These are phyloP conservation scores for Fagopyrum esculentum DNA, from an alignment of 148 eudicot species.

Conservation along the genomic window DNA sequence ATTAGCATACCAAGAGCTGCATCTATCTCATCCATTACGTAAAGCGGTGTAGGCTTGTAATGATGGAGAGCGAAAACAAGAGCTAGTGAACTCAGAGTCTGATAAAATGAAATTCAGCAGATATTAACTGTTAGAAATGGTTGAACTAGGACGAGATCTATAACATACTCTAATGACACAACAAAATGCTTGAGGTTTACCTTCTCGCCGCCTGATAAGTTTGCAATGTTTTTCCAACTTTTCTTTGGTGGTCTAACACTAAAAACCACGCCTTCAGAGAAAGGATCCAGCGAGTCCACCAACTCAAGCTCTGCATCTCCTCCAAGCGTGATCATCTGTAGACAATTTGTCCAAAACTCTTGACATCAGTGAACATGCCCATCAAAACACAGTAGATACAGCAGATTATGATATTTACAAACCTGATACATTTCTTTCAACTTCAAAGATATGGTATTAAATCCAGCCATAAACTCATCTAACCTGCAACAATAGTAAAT, in stretches of 20 bases:
- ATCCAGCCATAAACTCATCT: conserved; percentile 98
- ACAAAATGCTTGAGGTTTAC: conserved; percentile 24
- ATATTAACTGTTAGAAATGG: neutral
- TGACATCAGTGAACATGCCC: conserved; percentile 7
- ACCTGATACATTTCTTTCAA: conserved; percentile 99
- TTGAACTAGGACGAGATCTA: neutral
- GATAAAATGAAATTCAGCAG: conserved; percentile 14
- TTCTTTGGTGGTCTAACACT: conserved; percentile 98
- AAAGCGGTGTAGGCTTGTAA: conserved; percentile 94
- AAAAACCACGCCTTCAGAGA: conserved; percentile 96
- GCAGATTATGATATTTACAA: conserved; percentile 1
- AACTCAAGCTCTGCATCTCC: conserved; percentile 98
- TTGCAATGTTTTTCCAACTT: conserved; percentile 97
- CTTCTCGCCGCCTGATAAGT: conserved; percentile 99
- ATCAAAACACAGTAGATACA: neutral
- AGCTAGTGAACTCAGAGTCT: conserved; percentile 96
- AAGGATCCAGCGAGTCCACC: conserved; percentile 98
- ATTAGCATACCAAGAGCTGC: conserved; percentile 75
- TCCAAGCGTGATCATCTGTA: conserved; percentile 97
- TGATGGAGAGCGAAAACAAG: conserved; percentile 97
- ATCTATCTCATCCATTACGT: conserved; percentile 98
- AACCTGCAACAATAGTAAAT: conserved; percentile 49
- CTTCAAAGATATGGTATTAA: conserved; percentile 84
- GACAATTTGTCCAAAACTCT: neutral
- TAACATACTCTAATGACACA: neutral